Conservation (phyloP, 106 monocot genomes). For the Dioscorea dumetorum region DNA sequence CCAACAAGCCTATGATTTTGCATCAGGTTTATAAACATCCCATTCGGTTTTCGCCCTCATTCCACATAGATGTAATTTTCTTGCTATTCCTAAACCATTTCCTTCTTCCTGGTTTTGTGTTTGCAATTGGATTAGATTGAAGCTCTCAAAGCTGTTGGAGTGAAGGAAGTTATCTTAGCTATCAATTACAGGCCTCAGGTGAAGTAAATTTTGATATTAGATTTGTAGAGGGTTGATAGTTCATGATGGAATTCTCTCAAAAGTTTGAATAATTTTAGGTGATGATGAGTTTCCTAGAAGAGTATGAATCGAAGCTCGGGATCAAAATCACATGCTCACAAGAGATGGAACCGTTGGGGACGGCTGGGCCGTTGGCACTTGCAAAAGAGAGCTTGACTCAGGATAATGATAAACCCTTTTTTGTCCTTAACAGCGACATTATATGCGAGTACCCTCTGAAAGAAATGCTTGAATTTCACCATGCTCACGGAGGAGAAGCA, state of each 20-base stretch:
- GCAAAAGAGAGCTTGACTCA: too few species aligned
- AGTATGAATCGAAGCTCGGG: slow-evolving; percentile 13
- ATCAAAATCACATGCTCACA: slow-evolving; percentile 22
- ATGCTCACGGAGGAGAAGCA: slow-evolving; percentile 23
- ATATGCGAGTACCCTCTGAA: slow-evolving; percentile 7
- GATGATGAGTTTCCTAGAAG: slow-evolving; percentile 19
- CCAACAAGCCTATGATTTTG: not conserved
- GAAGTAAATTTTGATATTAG: not conserved
- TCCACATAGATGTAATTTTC: too few species aligned
- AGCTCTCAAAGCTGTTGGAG: slow-evolving; percentile 29
- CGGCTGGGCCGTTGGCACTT: too few species aligned
- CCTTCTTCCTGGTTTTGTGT: too few species aligned
- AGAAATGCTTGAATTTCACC: slow-evolving; percentile 17
- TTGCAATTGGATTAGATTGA: slow-evolving; percentile 11
- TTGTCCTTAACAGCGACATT: slow-evolving; percentile 14
- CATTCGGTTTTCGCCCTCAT: too few species aligned
- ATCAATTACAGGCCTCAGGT: slow-evolving; percentile 37
- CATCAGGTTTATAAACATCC: too few species aligned
- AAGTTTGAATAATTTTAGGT: not conserved
- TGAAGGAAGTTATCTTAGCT: slow-evolving; percentile 35
- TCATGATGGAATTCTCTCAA: too few species aligned
- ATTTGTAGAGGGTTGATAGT: not conserved
- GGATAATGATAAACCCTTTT: too few species aligned
- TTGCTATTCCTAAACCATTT: too few species aligned
- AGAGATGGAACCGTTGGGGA: slow-evolving; percentile 25